A percentile compares a stretch with the other conserved stretches of the same genome.
phyloP scores from a whole-genome alignment of 31 red algal genomes.

The Endocladia muricata region DNA sequence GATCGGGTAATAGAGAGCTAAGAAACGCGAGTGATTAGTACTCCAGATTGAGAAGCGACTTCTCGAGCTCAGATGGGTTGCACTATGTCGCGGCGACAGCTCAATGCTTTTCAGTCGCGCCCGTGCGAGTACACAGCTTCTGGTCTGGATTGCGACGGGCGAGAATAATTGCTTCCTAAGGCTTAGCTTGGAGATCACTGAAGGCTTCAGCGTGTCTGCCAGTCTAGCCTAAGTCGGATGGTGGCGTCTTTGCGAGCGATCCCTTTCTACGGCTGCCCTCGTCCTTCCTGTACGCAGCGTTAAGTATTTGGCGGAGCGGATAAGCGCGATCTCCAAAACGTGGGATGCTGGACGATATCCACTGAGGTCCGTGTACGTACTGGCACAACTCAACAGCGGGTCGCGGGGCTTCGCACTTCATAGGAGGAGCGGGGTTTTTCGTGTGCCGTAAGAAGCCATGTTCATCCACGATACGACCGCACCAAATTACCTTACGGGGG shows the following conservation, averaged over 20 bases:
- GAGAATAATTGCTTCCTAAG: neutral
- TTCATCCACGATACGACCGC: neutral
- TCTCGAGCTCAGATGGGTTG: neutral
- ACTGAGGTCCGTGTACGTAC: neutral
- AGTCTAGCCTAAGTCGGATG: neutral
- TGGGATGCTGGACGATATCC: slow-evolving; percentile 5
- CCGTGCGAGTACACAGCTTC: slow-evolving; percentile 14
- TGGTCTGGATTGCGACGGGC: neutral
- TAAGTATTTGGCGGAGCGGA: neutral
- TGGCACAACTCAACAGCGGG: slow-evolving; percentile 7
- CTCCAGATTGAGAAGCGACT: neutral
- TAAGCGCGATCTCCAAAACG: neutral
- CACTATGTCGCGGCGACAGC: slow-evolving; percentile 19
- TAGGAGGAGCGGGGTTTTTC: neutral
- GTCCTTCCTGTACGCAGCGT: neutral
- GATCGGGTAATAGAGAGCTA: neutral
- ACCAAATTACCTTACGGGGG: no score
- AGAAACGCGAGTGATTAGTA: slow-evolving; percentile 22
- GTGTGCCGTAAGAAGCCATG: neutral
- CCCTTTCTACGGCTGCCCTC: slow-evolving; percentile 9
- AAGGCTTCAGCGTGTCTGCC: neutral
- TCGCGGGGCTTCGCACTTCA: neutral
- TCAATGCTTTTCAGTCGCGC: slow-evolving; percentile 19
- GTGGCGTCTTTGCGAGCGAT: neutral
- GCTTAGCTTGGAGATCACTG: slow-evolving; percentile 3